These are phyloP conservation scores for Apium graveolens DNA, from an alignment of 129 eudicot genomes.

Conservation along the genomic window DNA sequence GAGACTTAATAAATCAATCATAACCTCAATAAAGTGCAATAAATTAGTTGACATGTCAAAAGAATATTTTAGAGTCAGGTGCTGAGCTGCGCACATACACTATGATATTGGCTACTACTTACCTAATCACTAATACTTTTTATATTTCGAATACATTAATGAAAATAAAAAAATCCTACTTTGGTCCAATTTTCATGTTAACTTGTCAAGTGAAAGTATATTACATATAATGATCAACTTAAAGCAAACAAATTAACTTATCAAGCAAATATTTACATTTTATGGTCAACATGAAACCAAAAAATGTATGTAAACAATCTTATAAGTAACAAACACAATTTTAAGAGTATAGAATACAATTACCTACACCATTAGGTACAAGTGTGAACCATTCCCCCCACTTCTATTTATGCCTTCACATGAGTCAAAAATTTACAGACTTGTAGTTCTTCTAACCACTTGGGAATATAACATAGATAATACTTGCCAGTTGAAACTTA, in stretches of 20 bases:
- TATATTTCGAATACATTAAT: not conserved
- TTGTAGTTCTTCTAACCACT: not conserved
- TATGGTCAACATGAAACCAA: not conserved
- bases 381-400: not conserved
- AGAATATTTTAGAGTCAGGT: not conserved
- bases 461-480: not conserved
- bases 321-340: not conserved
- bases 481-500: not conserved
- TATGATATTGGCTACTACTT: not conserved
- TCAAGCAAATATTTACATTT: not conserved
- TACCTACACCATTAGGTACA: not conserved
- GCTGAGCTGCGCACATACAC: not conserved
- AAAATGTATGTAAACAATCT: not conserved
- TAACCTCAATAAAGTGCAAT: not conserved
- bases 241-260: not conserved
- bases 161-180: not conserved
- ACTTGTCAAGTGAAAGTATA: not conserved
- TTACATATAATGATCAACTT: not conserved
- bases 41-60: not conserved
- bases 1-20: not conserved
- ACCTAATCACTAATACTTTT: not conserved
- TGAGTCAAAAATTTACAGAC: not conserved
- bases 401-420: not conserved
- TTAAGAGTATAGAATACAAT: not conserved
- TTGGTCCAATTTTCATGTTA: not conserved